Percentiles rank a stretch among this genome's conserved stretches.
phyloP scores from a whole-genome alignment of 1,284 basidiomycete species.

The Malassezia equina region DNA sequence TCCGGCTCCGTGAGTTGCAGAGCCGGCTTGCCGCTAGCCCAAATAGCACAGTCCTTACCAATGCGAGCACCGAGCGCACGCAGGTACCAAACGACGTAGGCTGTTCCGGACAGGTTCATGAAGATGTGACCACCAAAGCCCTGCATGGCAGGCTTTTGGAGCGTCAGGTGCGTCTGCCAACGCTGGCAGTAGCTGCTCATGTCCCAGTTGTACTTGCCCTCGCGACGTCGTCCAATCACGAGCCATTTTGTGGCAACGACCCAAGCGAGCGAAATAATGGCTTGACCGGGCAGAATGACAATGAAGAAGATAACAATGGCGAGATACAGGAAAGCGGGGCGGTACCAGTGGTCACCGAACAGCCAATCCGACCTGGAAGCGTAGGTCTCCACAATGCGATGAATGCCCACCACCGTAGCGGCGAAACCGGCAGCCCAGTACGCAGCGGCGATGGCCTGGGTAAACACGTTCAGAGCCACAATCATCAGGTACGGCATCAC shows the following conservation, averaged over 20 bases:
- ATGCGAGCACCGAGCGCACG: conserved; percentile 42
- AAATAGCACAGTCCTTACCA: conserved; percentile 42
- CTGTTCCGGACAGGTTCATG: conserved; percentile 38
- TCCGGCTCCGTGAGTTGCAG: conserved; percentile 47
- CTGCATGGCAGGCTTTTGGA: conserved; percentile 38
- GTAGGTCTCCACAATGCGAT: conserved; percentile 31
- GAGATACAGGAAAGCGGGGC: conserved; percentile 40
- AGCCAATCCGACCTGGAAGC: conserved; percentile 23
- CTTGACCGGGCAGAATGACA: conserved; percentile 36
- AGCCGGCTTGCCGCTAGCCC: conserved; percentile 46
- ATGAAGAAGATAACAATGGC: conserved; percentile 40
- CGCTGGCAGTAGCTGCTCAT: conserved; percentile 48
- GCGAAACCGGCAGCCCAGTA: conserved; percentile 47
- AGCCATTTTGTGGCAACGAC: conserved; percentile 45
- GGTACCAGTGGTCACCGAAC: conserved; percentile 46
- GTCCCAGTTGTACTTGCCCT: conserved; percentile 48
- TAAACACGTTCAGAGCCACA: conserved; percentile 41
- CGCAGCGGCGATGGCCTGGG: conserved; percentile 38
- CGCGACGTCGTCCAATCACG: conserved; percentile 42
- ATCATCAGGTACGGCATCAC: conserved; percentile 46
- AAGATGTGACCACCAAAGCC: conserved; percentile 45
- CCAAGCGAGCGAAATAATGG: conserved; percentile 38
- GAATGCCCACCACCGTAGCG: conserved; percentile 39
- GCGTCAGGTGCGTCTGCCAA: conserved; percentile 45
- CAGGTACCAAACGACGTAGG: conserved; percentile 43